Evolutionary conservation across 257 asterid species (phyloP), one percentile per base, ranked within the genome.

Genomic region (Marsdenia floribunda): DNA sequence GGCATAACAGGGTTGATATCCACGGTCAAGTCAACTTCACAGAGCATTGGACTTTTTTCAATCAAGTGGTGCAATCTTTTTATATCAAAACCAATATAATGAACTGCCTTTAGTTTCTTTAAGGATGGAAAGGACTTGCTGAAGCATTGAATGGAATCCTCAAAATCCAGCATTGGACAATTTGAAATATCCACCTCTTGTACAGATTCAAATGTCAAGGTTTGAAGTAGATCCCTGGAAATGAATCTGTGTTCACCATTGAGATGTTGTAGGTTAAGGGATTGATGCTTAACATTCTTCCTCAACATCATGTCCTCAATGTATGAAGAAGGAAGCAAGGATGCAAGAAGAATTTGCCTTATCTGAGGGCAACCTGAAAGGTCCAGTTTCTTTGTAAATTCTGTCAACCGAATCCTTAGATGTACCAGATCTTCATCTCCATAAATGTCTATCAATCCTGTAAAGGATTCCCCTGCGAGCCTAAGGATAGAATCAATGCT

Each of bases 171-270:
- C 71, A 82, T 82, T 37, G 97, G 93, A 77, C 91, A 93, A 73
- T 87, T 91, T 58, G 98, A 93, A 76, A 93, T 85, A 82, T 89
- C 96, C 85, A 89, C 88, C 82, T 88, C 97, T 60, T 87, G 84
- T 58, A 93, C 92, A 64, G 86, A 89, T 83, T 82, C 88, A 85
- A 88, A 91, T 75, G 85, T 75, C 83, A 82, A 83, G 60, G 80
- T 73, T 73, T 84, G 86, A 69, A 79, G 70, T 57, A 38, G 76
- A 64, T 75, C 84, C 81, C 70, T 63, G 14, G 81, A 60, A 78
- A 84, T 70, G 74, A 57, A 78, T 77, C 75, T 73, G 53, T 72
- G 49, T 44, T 44, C 72, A 68, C 49, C 74, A 68, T 72, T 60
- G 77, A 72, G 70, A 75, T 37, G 73, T 68, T 78, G 84, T 78